These are phyloP conservation scores for Desmodesmus armatus DNA, from an alignment of 139 green algal genomes.

Conservation along the genomic window DNA sequence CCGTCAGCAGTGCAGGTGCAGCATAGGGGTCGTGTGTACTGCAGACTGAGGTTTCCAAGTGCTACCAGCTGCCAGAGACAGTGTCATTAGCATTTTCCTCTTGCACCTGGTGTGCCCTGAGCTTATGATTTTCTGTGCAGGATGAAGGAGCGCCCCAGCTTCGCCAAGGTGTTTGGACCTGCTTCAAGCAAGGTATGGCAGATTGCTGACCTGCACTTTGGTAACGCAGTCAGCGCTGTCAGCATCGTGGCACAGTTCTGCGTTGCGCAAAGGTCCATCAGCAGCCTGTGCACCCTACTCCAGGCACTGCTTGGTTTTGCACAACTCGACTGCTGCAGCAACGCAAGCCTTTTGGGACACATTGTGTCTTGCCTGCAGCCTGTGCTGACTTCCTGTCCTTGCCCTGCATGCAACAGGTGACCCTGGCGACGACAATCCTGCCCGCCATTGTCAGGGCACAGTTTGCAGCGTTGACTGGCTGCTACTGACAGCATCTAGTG, in stretches of 20 bases:
- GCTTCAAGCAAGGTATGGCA: slow-evolving; percentile 26
- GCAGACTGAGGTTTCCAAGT: background rate
- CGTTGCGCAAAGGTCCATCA: too few species aligned
- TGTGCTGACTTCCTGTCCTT: too few species aligned
- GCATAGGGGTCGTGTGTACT: background rate
- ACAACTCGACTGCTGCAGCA: too few species aligned
- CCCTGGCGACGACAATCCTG: background rate
- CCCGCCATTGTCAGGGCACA: slow-evolving; percentile 15
- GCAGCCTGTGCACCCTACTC: too few species aligned
- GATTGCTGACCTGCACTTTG: too few species aligned
- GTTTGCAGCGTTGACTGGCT: slow-evolving; percentile 16
- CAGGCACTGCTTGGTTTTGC: too few species aligned
- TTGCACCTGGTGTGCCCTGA: background rate
- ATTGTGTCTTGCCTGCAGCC: too few species aligned
- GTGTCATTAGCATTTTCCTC: background rate
- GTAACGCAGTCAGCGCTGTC: too few species aligned
- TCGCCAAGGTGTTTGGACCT: slow-evolving; percentile 18
- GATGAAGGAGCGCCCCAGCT: slow-evolving; percentile 36
- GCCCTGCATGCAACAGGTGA: too few species aligned
- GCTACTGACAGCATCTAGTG: too few species aligned
- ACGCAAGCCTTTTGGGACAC: too few species aligned
- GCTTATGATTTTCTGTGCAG: background rate
- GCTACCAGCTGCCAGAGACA: background rate
- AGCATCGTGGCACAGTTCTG: too few species aligned
- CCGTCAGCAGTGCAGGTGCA: background rate